A percentile compares a stretch with the other conserved stretches of the same genome.
phyloP scores from a whole-genome alignment of 495 filamentous ascomycete genomes.

The Penicillium turbatum region DNA sequence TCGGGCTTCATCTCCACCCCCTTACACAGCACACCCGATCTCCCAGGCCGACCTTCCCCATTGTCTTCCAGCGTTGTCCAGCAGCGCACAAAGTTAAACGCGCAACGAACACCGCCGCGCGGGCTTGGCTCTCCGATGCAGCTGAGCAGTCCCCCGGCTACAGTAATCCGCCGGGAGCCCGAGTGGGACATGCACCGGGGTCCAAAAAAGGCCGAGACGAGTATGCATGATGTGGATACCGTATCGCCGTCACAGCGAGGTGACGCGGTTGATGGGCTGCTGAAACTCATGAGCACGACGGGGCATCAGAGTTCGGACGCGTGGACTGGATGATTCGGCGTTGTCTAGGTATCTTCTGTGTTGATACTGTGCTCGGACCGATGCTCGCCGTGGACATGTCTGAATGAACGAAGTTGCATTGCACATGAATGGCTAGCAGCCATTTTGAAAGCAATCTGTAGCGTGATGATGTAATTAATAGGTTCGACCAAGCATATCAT shows the following conservation, averaged over 20 bases:
- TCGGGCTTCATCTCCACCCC: conserved; percentile 20
- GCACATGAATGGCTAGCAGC: background rate
- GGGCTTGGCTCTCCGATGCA: conserved; percentile 34
- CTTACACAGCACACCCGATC: conserved; percentile 22
- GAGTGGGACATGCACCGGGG: conserved; percentile 10
- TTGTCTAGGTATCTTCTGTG: background rate
- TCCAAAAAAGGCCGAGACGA: conserved; percentile 6
- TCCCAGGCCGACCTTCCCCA: conserved; percentile 15
- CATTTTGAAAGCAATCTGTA: background rate
- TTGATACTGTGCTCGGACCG: background rate
- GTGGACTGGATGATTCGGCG: conserved; percentile 15
- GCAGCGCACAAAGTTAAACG: conserved; percentile 23
- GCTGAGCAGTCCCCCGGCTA: conserved; percentile 36
- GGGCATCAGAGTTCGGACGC: conserved; percentile 17
- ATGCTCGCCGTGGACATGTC: background rate
- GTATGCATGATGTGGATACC: conserved; percentile 1
- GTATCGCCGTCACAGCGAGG: conserved; percentile 34
- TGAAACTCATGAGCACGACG: conserved; percentile 41
- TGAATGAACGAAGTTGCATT: background rate
- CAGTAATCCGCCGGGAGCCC: conserved; percentile 18
- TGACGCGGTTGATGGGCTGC: conserved; percentile 40
- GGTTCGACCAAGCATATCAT: background rate
- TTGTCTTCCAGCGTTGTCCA: conserved; percentile 5
- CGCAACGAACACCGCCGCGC: conserved; percentile 22
- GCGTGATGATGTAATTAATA: background rate